Conservation (phyloP, 768 basidiomycete species). For the Gautieria morchelliformis region DNA sequence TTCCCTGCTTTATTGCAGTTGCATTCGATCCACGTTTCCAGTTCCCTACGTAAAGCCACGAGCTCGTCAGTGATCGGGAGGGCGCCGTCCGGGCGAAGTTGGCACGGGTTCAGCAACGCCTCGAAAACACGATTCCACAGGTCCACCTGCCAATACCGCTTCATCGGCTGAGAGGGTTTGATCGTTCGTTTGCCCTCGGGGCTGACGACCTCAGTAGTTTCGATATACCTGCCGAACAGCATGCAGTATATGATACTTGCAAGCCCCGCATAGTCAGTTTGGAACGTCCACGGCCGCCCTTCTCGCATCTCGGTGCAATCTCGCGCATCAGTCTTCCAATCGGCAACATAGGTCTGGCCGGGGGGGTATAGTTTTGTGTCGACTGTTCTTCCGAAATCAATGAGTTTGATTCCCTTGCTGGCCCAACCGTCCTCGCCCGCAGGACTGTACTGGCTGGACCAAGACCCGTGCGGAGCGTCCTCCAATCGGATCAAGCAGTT, state of each 20-base stretch:
- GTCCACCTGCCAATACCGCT: constrained; percentile 91
- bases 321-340: constrained; percentile 82
- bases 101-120: constrained; percentile 70
- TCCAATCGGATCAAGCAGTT: constrained; percentile 93
- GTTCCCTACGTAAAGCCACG: constrained; percentile 53
- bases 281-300: constrained; percentile 80
- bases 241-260: constrained; percentile 92
- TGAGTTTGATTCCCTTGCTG: constrained; percentile 80
- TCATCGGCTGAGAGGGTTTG: constrained; percentile 68
- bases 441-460: constrained; percentile 70
- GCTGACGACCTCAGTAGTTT: constrained; percentile 45
- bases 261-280: constrained; percentile 95
- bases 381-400: constrained; percentile 96
- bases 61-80: constrained; percentile 72
- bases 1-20: constrained; percentile 83
- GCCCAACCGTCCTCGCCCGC: constrained; percentile 78
- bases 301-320: constrained; percentile 91
- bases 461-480: constrained; percentile 66
- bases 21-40: constrained; percentile 79
- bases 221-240: constrained; percentile 94
- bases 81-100: constrained; percentile 42
- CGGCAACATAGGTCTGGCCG: constrained; percentile 72
- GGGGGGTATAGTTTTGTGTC: constrained; percentile 75
- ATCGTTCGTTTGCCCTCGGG: background rate
- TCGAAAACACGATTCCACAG: constrained; percentile 83